Percentiles rank a stretch among this genome's conserved stretches.
These are phyloP conservation scores for Paraphoma sp. DNA, from an alignment of 2,329 filamentous ascomycete genomes.

Conservation along the genomic window DNA sequence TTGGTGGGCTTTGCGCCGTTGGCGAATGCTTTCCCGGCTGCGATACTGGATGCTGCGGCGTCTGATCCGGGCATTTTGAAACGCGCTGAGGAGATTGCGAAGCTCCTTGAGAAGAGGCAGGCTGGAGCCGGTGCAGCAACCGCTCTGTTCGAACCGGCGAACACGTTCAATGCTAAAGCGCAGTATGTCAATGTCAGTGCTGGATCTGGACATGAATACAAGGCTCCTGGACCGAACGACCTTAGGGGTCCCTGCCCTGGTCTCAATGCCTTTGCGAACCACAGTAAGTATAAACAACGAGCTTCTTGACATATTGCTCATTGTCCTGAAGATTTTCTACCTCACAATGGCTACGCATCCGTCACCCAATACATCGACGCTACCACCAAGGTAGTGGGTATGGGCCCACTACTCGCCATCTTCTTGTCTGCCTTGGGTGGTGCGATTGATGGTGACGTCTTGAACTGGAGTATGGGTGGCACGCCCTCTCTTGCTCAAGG, in stretches of 20 bases:
- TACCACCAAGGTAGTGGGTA: slow-evolving; percentile 26
- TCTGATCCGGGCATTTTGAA: slow-evolving; percentile 20
- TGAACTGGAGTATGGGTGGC: slow-evolving; percentile 29
- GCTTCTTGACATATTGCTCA: background rate
- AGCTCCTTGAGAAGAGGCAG: slow-evolving; percentile 17
- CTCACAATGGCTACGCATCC: slow-evolving; percentile 28
- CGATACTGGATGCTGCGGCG: slow-evolving; percentile 28
- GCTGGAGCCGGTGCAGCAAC: slow-evolving; percentile 27
- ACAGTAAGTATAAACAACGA: slow-evolving; percentile 12
- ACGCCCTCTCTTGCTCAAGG: slow-evolving; percentile 27
- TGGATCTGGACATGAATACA: slow-evolving; percentile 30
- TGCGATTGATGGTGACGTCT: slow-evolving; percentile 26
- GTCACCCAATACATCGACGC: slow-evolving; percentile 29
- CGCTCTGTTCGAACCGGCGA: slow-evolving; percentile 25
- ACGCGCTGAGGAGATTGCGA: slow-evolving; percentile 22
- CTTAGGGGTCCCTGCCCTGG: slow-evolving; percentile 33
- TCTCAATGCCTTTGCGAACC: slow-evolving; percentile 33
- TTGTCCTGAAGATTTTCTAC: slow-evolving; percentile 20
- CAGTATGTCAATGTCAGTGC: slow-evolving; percentile 25
- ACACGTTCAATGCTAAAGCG: slow-evolving; percentile 24
- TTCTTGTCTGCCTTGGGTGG: slow-evolving; percentile 27
- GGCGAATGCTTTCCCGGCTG: slow-evolving; percentile 25
- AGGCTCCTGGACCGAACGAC: slow-evolving; percentile 28
- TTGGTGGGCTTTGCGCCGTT: slow-evolving; percentile 16
- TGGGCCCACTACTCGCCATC: slow-evolving; percentile 18